These are phyloP conservation scores for Rubus idaeus DNA, from an alignment of 306 rosid genomes.

Conservation along the genomic window DNA sequence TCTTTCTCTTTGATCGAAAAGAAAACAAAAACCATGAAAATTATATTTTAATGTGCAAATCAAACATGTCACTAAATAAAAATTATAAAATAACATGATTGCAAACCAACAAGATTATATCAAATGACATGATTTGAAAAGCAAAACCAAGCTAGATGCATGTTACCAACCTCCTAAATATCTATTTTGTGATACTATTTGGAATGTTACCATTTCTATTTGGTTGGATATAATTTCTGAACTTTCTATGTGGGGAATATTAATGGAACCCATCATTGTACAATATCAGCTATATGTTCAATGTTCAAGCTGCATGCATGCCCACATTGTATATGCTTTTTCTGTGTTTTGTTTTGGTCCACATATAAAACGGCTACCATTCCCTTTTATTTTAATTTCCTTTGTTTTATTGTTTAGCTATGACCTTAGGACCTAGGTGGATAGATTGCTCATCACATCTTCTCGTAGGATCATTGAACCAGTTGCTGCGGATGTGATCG, in stretches of 20 bases:
- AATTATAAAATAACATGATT: background rate
- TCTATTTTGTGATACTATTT: background rate
- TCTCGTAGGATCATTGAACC: background rate
- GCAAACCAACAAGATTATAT: no score
- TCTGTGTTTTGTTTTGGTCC: conserved; percentile 7
- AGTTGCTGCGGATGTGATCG: background rate
- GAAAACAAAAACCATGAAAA: no score
- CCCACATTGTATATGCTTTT: background rate
- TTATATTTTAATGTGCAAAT: background rate
- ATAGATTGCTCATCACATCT: background rate
- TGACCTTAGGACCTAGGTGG: conserved; percentile 2
- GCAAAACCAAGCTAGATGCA: background rate
- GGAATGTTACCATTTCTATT: background rate
- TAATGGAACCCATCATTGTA: background rate
- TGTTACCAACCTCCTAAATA: background rate
- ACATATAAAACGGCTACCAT: background rate
- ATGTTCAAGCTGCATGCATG: background rate
- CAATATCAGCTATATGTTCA: background rate
- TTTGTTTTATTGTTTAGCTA: background rate
- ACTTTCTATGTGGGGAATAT: background rate
- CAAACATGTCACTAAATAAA: background rate
- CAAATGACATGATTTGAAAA: no score
- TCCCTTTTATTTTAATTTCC: background rate
- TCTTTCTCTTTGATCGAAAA: no score
- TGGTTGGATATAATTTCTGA: background rate